Percentiles rank a stretch among this genome's conserved stretches.
Evolutionary conservation across 345 rosid species (phyloP).

Genomic region (Syzygium aqueum): DNA sequence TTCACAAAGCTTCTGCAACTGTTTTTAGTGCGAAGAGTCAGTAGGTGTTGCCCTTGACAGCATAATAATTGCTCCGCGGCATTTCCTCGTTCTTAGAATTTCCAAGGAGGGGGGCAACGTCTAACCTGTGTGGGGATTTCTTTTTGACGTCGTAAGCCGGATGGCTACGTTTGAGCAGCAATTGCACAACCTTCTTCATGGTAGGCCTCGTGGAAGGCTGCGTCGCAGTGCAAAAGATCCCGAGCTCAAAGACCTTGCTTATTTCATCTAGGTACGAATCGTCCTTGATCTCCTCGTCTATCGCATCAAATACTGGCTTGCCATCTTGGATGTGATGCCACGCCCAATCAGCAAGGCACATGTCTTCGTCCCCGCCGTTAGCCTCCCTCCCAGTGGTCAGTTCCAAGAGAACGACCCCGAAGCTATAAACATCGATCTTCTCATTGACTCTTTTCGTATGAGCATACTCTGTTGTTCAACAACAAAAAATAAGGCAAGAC

Average conservation of each 20-base stretch:
- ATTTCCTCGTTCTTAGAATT: constrained; percentile 1
- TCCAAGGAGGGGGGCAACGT: constrained; percentile 8
- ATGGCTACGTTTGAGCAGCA: constrained; percentile 7
- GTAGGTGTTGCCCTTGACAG: background rate
- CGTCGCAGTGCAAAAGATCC: constrained; percentile 36
- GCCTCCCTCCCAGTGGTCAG: constrained; percentile 52
- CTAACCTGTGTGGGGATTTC: background rate
- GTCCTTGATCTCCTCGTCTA: constrained; percentile 33
- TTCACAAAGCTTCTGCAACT: too few relatives aligned
- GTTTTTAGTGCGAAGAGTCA: too few relatives aligned
- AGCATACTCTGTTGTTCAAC: constrained; percentile 33
- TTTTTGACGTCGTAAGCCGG: background rate
- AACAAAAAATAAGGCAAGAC: background rate
- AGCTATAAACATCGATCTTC: constrained; percentile 56
- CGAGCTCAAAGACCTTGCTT: constrained; percentile 38
- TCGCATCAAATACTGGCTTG: constrained; percentile 12
- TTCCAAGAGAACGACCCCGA: constrained; percentile 60
- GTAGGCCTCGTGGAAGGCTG: constrained; percentile 35
- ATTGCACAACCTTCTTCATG: constrained; percentile 40
- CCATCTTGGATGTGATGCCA: constrained; percentile 26
- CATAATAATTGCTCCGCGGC: background rate
- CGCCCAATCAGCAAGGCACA: constrained; percentile 53
- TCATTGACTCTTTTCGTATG: constrained; percentile 33
- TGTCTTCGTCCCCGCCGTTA: constrained; percentile 33
- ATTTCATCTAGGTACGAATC: constrained; percentile 24